These are phyloP conservation scores for Lentinula lateritia DNA, from an alignment of 768 basidiomycete genomes.

Conservation along the genomic window DNA sequence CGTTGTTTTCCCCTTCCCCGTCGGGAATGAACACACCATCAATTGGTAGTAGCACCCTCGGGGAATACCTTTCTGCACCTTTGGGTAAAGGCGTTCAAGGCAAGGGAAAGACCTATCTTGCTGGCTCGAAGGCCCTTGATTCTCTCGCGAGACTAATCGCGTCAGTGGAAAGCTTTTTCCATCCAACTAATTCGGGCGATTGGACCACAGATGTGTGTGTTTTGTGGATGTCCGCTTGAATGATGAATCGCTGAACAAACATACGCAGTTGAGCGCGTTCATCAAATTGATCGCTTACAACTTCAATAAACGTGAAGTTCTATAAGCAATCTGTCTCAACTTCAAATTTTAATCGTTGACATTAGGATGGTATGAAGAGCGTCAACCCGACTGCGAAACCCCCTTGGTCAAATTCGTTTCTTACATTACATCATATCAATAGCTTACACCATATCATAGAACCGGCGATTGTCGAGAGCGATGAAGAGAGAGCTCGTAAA, in stretches of 20 bases:
- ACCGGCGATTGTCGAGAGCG: constrained; percentile 67
- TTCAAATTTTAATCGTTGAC: background rate
- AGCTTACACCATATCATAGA: constrained; percentile 25
- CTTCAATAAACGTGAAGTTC: constrained; percentile 67
- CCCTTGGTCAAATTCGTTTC: constrained; percentile 39
- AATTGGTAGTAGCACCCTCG: constrained; percentile 37
- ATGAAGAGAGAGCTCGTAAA: constrained; percentile 87
- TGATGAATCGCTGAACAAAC: too few relatives aligned
- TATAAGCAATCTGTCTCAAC: background rate
- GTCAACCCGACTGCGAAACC: constrained; percentile 73
- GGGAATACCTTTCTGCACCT: constrained; percentile 57
- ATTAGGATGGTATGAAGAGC: constrained; percentile 75
- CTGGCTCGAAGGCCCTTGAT: constrained; percentile 79
- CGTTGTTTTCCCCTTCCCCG: constrained; percentile 63
- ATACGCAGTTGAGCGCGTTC: constrained; percentile 67
- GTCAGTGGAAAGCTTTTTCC: constrained; percentile 87
- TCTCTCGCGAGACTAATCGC: constrained; percentile 81
- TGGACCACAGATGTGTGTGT: constrained; percentile 70
- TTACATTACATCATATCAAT: background rate
- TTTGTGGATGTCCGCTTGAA: constrained; percentile 1
- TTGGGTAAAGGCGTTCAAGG: constrained; percentile 39
- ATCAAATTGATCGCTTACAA: constrained; percentile 80
- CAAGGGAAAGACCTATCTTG: constrained; percentile 58
- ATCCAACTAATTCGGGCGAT: constrained; percentile 80
- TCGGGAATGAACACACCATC: constrained; percentile 59